A percentile compares a stretch with the other conserved stretches of the same genome.
These are phyloP conservation scores for Mycena pura DNA, from an alignment of 768 basidiomycete species.

Conservation along the genomic window DNA sequence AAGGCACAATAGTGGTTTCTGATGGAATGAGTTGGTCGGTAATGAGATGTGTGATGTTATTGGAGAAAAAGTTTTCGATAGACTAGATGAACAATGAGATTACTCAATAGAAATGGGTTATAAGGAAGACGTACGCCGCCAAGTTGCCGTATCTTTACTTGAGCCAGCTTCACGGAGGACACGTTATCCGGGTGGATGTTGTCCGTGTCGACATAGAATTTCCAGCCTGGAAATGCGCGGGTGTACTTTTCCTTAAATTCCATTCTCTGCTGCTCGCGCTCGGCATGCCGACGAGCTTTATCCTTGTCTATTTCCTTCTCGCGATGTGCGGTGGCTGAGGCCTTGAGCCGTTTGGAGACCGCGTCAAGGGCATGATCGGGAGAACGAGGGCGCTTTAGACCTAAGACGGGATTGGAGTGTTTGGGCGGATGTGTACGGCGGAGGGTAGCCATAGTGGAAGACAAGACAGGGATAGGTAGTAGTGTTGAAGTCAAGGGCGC, in stretches of 20 bases:
- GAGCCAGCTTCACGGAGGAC: conserved; percentile 51
- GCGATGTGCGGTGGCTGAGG: conserved; percentile 23
- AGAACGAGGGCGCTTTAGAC: conserved; percentile 55
- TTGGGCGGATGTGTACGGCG: conserved; percentile 56
- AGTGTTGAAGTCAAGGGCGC: neutral
- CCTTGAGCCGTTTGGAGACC: conserved; percentile 53
- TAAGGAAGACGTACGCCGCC: conserved; percentile 72
- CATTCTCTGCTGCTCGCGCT: conserved; percentile 61
- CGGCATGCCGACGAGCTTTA: conserved; percentile 54
- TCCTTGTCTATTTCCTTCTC: conserved; percentile 48
- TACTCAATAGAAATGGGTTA: conserved; percentile 2
- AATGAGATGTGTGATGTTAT: conserved; percentile 86
- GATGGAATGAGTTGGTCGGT: conserved; percentile 58
- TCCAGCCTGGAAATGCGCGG: conserved; percentile 82
- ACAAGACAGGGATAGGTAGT: conserved; percentile 29
- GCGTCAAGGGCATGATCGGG: conserved; percentile 52
- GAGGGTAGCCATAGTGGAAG: conserved; percentile 51
- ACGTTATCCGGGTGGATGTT: conserved; percentile 48
- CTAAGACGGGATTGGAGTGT: conserved; percentile 38
- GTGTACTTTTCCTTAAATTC: conserved; percentile 88
- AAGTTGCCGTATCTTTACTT: conserved; percentile 64
- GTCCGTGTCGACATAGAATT: conserved; percentile 82
- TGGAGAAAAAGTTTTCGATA: conserved; percentile 89
- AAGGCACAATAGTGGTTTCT: conserved; percentile 36
- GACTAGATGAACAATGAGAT: conserved; percentile 50